Conservation (phyloP, 441 rosid genomes). For the Jatropha multifida region DNA sequence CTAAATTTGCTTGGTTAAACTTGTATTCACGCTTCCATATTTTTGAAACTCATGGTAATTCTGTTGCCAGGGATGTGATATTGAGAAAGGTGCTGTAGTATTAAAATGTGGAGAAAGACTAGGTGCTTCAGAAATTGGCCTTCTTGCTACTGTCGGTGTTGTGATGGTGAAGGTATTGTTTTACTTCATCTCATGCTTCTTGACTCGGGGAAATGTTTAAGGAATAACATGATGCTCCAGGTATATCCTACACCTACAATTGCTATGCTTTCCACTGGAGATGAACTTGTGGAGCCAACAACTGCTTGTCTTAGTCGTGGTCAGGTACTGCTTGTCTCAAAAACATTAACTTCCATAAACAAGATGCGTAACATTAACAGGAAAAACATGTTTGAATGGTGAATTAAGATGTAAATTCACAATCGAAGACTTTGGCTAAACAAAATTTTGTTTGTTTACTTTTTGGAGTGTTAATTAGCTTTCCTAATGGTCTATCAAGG, state of each 20-base stretch:
- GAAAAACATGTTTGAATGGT: neutral
- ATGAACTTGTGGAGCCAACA: conserved; percentile 86
- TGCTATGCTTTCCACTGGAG: conserved; percentile 95
- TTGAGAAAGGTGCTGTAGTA: conserved; percentile 59
- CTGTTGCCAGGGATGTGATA: conserved; percentile 72
- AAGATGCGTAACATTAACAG: neutral
- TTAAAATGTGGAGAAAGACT: conserved; percentile 72
- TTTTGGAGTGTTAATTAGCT: no score
- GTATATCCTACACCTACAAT: conserved; percentile 75
- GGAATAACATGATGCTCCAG: conserved; percentile 38
- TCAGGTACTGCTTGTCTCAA: conserved; percentile 50
- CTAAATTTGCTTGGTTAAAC: neutral
- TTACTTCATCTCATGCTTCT: conserved; percentile 23
- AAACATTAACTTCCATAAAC: neutral
- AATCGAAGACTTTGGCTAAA: neutral
- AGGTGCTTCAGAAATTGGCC: conserved; percentile 89
- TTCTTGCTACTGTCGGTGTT: conserved; percentile 83
- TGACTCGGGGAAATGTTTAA: conserved; percentile 21
- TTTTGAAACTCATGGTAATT: conserved; percentile 22
- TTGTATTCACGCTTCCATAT: neutral
- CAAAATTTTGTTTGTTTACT: conserved; percentile 9
- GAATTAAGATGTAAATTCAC: neutral
- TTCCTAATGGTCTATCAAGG: neutral
- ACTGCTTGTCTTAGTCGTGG: conserved; percentile 63
- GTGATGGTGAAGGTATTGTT: conserved; percentile 65